Conservation (phyloP, 768 basidiomycete species). For the Royoungia palumana region DNA sequence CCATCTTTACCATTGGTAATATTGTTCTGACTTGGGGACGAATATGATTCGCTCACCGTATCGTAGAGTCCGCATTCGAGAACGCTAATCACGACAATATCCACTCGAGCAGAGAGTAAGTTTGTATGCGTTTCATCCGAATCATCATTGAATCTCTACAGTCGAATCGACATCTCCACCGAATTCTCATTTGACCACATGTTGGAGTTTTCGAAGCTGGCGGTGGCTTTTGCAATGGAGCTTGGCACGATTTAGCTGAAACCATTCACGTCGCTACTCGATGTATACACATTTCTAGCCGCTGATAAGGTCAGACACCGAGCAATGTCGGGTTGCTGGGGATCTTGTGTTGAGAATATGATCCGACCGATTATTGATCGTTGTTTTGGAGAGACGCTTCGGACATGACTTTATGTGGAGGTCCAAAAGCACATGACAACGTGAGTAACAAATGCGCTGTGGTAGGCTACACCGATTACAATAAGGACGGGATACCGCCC, state of each 20-base stretch:
- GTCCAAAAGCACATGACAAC: not conserved
- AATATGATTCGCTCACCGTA: not conserved
- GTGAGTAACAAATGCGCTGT: not conserved
- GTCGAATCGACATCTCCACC: constrained; percentile 78
- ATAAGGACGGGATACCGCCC: not conserved
- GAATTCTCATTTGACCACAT: constrained; percentile 93
- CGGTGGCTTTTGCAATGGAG: constrained; percentile 76
- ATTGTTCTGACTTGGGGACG: not conserved
- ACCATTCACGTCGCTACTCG: not conserved
- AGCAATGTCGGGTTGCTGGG: too few relatives aligned
- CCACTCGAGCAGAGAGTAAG: constrained; percentile 78
- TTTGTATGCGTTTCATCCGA: constrained; percentile 38
- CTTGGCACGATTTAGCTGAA: constrained; percentile 44
- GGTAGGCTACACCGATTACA: not conserved
- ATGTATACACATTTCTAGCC: not conserved
- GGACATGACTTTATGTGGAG: too few relatives aligned
- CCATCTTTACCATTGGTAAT: constrained; percentile 71
- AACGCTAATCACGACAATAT: constrained; percentile 76
- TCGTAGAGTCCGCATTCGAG: constrained; percentile 62
- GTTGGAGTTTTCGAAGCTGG: constrained; percentile 84
- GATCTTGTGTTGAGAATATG: too few relatives aligned
- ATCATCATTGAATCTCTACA: constrained; percentile 32
- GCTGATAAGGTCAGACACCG: not conserved
- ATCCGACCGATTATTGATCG: too few relatives aligned
- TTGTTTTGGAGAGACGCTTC: too few relatives aligned